Percentiles rank a stretch among this genome's conserved stretches.
Evolutionary conservation across 2,329 filamentous ascomycete species (phyloP).

Genomic region (Bisporella sp.): DNA sequence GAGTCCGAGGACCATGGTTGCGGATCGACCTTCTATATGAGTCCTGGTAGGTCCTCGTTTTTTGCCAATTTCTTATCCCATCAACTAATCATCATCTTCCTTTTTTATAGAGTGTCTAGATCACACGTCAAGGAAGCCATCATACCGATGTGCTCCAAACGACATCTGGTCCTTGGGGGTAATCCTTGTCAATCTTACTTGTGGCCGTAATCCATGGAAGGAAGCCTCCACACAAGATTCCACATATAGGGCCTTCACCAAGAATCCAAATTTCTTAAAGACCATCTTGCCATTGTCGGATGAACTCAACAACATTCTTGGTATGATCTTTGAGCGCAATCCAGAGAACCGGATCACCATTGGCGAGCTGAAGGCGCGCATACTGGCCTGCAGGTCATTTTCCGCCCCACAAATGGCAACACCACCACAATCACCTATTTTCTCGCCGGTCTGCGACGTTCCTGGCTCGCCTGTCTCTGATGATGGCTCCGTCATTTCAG

Average conservation of each 20-base stretch:
- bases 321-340: conserved; percentile 80
- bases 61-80: conserved; percentile 9
- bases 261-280: conserved; percentile 80
- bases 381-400: conserved; percentile 54
- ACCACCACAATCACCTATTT: conserved; percentile 8
- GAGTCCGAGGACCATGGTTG: conserved; percentile 93
- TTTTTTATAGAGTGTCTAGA: conserved; percentile 71
- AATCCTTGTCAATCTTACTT: conserved; percentile 94
- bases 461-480: background rate
- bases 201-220: conserved; percentile 98
- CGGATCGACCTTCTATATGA: conserved; percentile 99
- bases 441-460: background rate
- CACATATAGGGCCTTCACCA: conserved; percentile 86
- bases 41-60: conserved; percentile 66
- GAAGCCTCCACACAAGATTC: conserved; percentile 88
- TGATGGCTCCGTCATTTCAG: background rate
- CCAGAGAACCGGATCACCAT: conserved; percentile 78
- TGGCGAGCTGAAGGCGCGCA: conserved; percentile 68
- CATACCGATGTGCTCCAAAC: conserved; percentile 88
- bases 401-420: conserved; percentile 14
- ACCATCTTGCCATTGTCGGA: conserved; percentile 86
- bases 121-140: conserved; percentile 65
- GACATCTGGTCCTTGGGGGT: conserved; percentile 98
- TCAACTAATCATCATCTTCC: conserved; percentile 25
- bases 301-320: conserved; percentile 82